These are phyloP conservation scores for Termitomyces sp. DNA, from an alignment of 768 basidiomycete species.

Conservation along the genomic window DNA sequence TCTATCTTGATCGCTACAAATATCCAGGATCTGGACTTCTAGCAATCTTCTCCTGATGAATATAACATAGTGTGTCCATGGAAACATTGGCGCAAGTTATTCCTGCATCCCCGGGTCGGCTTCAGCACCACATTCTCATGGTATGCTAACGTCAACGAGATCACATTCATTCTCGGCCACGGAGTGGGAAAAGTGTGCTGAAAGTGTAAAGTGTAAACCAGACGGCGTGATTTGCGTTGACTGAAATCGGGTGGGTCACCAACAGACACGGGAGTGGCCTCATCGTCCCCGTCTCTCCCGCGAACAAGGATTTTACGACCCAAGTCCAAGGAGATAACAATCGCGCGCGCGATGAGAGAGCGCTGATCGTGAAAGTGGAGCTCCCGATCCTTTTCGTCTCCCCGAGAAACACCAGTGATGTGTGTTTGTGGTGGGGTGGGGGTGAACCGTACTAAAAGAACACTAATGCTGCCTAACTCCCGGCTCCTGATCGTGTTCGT, in stretches of 20 bases:
- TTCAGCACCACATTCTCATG: neutral
- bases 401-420: neutral
- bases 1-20: too few species aligned
- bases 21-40: neutral
- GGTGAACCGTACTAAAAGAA: neutral
- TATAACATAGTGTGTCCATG: neutral
- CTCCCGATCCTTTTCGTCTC: neutral
- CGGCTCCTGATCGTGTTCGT: neutral
- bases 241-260: too few species aligned
- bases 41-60: neutral
- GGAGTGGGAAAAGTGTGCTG: neutral
- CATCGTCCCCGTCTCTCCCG: too few species aligned
- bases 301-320: neutral
- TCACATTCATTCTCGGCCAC: neutral
- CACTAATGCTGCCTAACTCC: neutral
- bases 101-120: neutral
- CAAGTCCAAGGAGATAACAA: neutral
- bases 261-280: too few species aligned
- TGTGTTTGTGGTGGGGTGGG: neutral
- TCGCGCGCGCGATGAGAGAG: neutral
- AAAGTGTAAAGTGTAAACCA: neutral
- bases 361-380: neutral
- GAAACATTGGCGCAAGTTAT: neutral
- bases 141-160: neutral
- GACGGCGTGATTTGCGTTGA: too few species aligned